Evolutionary conservation across 78 protist genomes (phyloP).

Genomic region (Isochrysis galbana): DNA sequence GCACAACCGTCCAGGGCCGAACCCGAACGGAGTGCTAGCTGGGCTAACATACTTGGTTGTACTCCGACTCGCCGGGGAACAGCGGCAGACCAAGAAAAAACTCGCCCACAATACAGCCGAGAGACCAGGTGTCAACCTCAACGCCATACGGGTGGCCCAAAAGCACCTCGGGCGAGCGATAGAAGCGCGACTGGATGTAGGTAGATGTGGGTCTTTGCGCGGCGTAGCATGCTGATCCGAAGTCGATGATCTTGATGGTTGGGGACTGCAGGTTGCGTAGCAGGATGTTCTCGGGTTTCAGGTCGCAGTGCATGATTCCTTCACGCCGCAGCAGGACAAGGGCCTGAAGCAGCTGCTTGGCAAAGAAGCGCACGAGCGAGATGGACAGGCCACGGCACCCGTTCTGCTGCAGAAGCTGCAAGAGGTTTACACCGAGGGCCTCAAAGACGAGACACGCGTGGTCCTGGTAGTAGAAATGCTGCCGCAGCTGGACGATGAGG

Average conservation of each 20-base stretch:
- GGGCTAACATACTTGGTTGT: slow-evolving; percentile 77
- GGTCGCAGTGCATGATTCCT: slow-evolving; percentile 48
- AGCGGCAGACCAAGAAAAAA: slow-evolving; percentile 69
- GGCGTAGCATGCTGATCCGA: slow-evolving; percentile 18
- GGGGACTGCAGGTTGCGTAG: slow-evolving; percentile 43
- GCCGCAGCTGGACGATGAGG: slow-evolving; percentile 41
- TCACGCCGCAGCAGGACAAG: background rate
- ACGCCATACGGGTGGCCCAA: slow-evolving; percentile 67
- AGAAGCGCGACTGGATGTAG: slow-evolving; percentile 89
- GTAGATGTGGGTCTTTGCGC: slow-evolving; percentile 57
- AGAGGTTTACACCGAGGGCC: slow-evolving; percentile 72
- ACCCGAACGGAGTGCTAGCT: background rate
- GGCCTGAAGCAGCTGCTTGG: background rate
- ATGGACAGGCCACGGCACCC: slow-evolving; percentile 62
- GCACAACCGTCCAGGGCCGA: background rate
- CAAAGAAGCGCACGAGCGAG: background rate
- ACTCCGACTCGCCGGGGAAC: slow-evolving; percentile 86
- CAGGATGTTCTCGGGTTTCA: slow-evolving; percentile 65
- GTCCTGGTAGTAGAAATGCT: slow-evolving; percentile 63
- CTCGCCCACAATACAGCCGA: slow-evolving; percentile 57
- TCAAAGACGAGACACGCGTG: slow-evolving; percentile 89
- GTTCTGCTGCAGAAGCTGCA: slow-evolving; percentile 81
- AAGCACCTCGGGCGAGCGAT: slow-evolving; percentile 92
- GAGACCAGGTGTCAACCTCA: slow-evolving; percentile 86
- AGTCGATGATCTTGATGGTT: slow-evolving; percentile 81